Evolutionary conservation across 345 rosid genomes (phyloP).

Genomic region (Chamaenerion angustifolium): DNA sequence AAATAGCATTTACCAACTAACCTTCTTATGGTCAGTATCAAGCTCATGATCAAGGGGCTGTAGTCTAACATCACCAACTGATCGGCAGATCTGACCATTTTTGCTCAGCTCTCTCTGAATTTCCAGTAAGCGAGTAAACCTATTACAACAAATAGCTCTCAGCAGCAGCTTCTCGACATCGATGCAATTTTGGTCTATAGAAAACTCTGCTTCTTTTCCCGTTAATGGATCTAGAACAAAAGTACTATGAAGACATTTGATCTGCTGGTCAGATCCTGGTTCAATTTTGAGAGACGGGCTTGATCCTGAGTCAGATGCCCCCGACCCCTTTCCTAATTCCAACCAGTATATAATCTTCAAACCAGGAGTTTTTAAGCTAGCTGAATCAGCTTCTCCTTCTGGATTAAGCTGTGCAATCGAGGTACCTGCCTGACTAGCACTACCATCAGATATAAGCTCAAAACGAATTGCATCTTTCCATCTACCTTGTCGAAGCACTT

Average conservation of each 20-base stretch:
- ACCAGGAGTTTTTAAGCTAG: constrained; percentile 70
- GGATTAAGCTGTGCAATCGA: constrained; percentile 43
- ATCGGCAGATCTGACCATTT: constrained; percentile 50
- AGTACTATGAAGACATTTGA: constrained; percentile 62
- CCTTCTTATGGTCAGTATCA: constrained; percentile 36
- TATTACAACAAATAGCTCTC: constrained; percentile 79
- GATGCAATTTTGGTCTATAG: constrained; percentile 72
- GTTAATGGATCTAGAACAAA: constrained; percentile 76
- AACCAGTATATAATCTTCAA: constrained; percentile 77
- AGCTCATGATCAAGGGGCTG: constrained; percentile 40
- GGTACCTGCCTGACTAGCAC: constrained; percentile 17
- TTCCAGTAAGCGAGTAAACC: constrained; percentile 84
- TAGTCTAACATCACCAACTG: constrained; percentile 57
- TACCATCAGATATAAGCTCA: constrained; percentile 63
- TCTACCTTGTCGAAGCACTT: constrained; percentile 73
- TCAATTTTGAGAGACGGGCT: constrained; percentile 76
- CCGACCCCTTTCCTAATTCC: constrained; percentile 52
- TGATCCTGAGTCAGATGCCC: constrained; percentile 31
- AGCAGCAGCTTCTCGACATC: constrained; percentile 82
- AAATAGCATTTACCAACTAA: constrained; percentile 10
- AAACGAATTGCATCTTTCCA: constrained; percentile 95
- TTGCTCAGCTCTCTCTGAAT: constrained; percentile 78
- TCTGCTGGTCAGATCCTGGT: constrained; percentile 75
- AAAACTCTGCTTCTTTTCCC: constrained; percentile 70
- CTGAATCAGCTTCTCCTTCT: constrained; percentile 78